Conservation (phyloP, 1,139 yeast genomes). For the Ogataea hybrid region DNA sequence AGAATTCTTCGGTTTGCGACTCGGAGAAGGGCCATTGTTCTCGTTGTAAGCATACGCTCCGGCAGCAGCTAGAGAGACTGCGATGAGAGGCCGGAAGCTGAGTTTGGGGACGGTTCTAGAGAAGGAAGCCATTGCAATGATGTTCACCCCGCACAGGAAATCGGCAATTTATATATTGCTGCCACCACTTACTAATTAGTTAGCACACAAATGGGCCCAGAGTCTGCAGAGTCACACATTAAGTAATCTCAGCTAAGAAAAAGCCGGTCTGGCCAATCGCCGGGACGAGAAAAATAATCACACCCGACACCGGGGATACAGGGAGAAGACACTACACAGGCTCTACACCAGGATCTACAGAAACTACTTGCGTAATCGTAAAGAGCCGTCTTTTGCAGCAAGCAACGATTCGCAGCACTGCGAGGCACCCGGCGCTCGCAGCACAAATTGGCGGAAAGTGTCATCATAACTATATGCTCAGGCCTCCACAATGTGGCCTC, state of each 20-base stretch:
- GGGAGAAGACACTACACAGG: too few relatives aligned
- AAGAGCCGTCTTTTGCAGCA: conserved; percentile 57
- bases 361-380: conserved; percentile 44
- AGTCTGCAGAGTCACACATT: neutral
- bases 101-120: conserved; percentile 1
- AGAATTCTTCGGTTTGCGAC: conserved; percentile 2
- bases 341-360: neutral
- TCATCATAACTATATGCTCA: conserved; percentile 9
- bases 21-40: conserved; percentile 4
- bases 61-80: conserved; percentile 10
- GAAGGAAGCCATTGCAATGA: conserved; percentile 3
- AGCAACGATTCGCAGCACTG: conserved; percentile 50
- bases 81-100: conserved; percentile 1
- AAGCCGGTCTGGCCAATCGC: neutral
- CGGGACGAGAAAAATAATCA: conserved; percentile 1
- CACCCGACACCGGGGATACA: neutral
- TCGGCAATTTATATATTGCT: neutral
- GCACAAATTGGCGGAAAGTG: conserved; percentile 24
- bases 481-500: conserved; percentile 77
- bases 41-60: conserved; percentile 21
- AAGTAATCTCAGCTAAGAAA: neutral
- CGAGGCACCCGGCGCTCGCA: conserved; percentile 34
- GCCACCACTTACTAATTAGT: neutral
- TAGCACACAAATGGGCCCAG: neutral
- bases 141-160: neutral